These are phyloP conservation scores for Leersia perrieri DNA, from an alignment of 176 grass and related monocot species.

Conservation along the genomic window DNA sequence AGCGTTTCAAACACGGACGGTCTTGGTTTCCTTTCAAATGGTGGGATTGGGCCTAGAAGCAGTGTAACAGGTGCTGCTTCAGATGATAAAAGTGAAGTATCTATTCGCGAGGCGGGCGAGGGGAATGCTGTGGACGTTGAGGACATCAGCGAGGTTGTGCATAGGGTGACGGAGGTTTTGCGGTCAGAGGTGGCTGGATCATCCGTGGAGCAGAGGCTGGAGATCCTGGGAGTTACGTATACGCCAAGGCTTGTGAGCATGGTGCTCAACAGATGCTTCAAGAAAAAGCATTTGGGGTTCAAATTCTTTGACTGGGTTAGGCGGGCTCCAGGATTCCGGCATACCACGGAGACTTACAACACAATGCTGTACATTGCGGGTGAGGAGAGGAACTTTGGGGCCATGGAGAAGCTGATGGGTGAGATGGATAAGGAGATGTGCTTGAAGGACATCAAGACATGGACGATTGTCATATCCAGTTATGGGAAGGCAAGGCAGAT, in stretches of 20 bases:
- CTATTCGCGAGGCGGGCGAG: not conserved
- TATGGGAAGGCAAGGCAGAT: conserved; percentile 55
- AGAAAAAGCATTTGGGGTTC: conserved; percentile 53
- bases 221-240: conserved; percentile 38
- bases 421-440: conserved; percentile 69
- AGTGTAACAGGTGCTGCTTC: too few species aligned
- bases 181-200: conserved; percentile 32
- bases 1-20: not conserved
- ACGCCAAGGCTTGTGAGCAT: conserved; percentile 50
- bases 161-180: conserved; percentile 50
- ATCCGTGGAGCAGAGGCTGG: conserved; percentile 44
- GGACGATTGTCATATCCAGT: conserved; percentile 54
- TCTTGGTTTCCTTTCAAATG: not conserved
- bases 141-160: conserved; percentile 38
- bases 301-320: conserved; percentile 73
- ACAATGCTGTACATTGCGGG: conserved; percentile 65
- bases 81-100: not conserved
- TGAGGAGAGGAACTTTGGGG: conserved; percentile 38
- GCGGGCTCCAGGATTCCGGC: conserved; percentile 31
- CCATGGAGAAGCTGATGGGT: conserved; percentile 51
- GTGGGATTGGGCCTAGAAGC: not conserved
- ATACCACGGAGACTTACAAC: conserved; percentile 68
- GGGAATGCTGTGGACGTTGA: not conserved
- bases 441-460: conserved; percentile 66
- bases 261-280: conserved; percentile 79